A percentile compares a stretch with the other conserved stretches of the same genome.
phyloP scores from a whole-genome alignment of 1,139 yeast genomes.

The Magnusiomyces paraingens region DNA sequence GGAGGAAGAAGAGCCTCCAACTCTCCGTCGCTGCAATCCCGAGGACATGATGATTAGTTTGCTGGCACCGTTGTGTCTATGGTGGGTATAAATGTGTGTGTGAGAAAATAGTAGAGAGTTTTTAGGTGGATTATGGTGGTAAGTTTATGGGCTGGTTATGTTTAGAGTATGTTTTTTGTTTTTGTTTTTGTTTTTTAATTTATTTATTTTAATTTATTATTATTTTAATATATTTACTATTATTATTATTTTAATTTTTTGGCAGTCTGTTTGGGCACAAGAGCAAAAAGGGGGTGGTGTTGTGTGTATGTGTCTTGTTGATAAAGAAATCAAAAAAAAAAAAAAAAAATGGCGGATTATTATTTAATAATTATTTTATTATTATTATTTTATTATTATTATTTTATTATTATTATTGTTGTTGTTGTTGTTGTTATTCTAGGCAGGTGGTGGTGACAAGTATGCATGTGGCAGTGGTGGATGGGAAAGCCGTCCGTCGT shows the following conservation, averaged over 20 bases:
- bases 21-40: slow-evolving; percentile 46
- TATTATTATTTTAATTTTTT: background rate
- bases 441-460: no score
- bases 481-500: background rate
- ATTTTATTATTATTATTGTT: no score
- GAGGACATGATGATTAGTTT: slow-evolving; percentile 24
- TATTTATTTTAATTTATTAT: background rate
- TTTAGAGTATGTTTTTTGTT: background rate
- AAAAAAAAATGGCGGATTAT: no score
- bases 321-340: no score
- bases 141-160: background rate
- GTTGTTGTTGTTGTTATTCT: no score
- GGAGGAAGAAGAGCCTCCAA: slow-evolving; percentile 24
- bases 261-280: background rate
- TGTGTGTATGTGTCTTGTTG: no score
- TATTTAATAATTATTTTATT: no score
- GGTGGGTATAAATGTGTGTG: slow-evolving; percentile 2
- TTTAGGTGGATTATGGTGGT: background rate
- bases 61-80: background rate
- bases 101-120: background rate
- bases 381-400: no score
- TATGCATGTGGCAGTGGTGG: no score
- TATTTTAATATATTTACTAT: background rate
- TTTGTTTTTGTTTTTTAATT: no score
- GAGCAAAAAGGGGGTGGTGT: no score